Percentiles rank a stretch among this genome's conserved stretches.
Conservation (phyloP, 2,329 filamentous ascomycete genomes). For the Ceratocystis colombiana region DNA sequence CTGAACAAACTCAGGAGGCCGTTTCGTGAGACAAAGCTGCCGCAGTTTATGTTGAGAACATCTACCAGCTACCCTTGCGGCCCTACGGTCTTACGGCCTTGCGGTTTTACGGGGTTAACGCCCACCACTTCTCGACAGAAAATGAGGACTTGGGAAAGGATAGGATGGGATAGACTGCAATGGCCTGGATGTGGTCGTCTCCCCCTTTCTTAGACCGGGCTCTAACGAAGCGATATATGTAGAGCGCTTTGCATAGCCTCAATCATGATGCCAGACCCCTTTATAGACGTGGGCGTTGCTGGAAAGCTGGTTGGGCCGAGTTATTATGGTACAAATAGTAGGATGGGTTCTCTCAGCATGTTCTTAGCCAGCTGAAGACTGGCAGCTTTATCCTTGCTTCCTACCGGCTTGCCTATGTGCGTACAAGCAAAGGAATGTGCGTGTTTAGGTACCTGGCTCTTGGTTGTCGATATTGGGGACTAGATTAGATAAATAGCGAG, state of each 20-base stretch:
- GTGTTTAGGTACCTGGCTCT: neutral
- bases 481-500: neutral
- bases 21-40: neutral
- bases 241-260: constrained; percentile 7
- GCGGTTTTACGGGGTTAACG: neutral
- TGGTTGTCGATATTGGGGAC: neutral
- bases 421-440: neutral
- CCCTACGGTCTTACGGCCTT: neutral
- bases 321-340: neutral
- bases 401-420: neutral
- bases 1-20: neutral
- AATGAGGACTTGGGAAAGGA: neutral
- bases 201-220: neutral
- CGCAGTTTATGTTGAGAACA: neutral
- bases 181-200: neutral
- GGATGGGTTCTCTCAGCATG: neutral
- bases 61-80: neutral
- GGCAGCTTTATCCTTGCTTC: neutral
- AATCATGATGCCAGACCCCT: neutral
- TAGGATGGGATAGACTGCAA: neutral
- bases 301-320: neutral
- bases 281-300: neutral
- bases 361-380: neutral
- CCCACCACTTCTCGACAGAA: neutral
- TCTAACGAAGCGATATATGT: neutral